Percentiles rank a stretch among this genome's conserved stretches.
Evolutionary conservation across 163 green algal species (phyloP).

Genomic region (Coccomyxa subellipsoidea): DNA sequence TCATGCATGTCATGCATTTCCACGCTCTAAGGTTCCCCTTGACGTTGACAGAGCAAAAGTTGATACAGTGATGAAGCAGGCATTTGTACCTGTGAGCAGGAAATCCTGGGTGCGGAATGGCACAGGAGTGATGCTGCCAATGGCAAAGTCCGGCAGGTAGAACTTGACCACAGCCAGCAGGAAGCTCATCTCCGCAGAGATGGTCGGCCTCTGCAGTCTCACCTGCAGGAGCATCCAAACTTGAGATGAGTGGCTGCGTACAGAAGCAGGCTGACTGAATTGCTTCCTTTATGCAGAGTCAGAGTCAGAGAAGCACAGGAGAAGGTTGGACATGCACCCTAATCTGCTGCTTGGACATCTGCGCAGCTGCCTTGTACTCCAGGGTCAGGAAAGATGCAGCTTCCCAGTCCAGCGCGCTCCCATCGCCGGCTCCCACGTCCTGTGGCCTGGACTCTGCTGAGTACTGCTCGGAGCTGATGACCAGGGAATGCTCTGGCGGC

Average conservation of each 20-base stretch:
- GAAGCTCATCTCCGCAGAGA: slow-evolving; percentile 79
- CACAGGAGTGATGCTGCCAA: slow-evolving; percentile 41
- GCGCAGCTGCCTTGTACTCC: slow-evolving; percentile 23
- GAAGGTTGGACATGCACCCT: neutral
- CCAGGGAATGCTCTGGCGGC: slow-evolving; percentile 55
- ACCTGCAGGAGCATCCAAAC: slow-evolving; percentile 36
- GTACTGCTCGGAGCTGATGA: slow-evolving; percentile 41
- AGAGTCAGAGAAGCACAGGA: too few species aligned
- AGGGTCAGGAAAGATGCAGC: slow-evolving; percentile 25
- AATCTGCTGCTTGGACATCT: slow-evolving; percentile 24
- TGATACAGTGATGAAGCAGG: too few species aligned
- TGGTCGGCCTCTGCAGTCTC: slow-evolving; percentile 70
- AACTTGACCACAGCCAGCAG: slow-evolving; percentile 71
- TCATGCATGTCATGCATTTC: too few species aligned
- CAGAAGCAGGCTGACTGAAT: too few species aligned
- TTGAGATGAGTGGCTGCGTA: neutral
- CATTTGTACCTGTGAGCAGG: slow-evolving; percentile 30
- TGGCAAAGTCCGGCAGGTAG: slow-evolving; percentile 55
- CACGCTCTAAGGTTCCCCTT: too few species aligned
- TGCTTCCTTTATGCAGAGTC: too few species aligned
- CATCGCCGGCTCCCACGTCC: neutral
- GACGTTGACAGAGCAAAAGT: too few species aligned
- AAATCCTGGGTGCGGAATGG: slow-evolving; percentile 55
- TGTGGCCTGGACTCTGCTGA: neutral
- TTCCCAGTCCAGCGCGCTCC: neutral